A percentile compares a stretch with the other conserved stretches of the same genome.
These are phyloP conservation scores for Diaporthe destruens DNA, from an alignment of 2,329 filamentous ascomycete genomes.

Conservation along the genomic window DNA sequence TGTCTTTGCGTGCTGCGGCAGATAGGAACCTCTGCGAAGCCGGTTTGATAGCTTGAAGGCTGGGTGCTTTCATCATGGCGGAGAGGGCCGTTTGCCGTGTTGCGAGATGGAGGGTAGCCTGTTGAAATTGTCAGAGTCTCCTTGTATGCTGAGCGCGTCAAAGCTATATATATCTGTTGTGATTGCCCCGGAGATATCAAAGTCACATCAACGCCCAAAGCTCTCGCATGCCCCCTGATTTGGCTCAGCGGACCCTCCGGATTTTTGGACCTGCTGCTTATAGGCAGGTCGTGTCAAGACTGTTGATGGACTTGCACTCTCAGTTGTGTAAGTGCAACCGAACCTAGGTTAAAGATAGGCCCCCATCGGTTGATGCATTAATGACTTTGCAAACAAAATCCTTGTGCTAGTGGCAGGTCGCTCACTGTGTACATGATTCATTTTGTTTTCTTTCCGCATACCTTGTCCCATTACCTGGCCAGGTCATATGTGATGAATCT, in stretches of 20 bases:
- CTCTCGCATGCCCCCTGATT: neutral
- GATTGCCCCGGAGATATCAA: too few relatives aligned
- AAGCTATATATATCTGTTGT: neutral
- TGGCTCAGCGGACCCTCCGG: too few relatives aligned
- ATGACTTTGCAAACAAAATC: neutral
- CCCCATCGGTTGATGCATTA: neutral
- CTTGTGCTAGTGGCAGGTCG: neutral
- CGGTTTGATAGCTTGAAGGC: neutral
- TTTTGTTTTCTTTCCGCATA: neutral
- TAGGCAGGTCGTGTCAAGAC: neutral
- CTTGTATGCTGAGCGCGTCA: neutral
- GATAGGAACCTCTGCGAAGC: neutral
- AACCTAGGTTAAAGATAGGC: neutral
- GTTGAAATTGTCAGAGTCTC: too few relatives aligned
- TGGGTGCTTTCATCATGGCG: neutral
- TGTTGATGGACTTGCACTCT: neutral
- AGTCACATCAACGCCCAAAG: neutral
- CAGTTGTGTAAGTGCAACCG: neutral
- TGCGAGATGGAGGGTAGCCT: neutral
- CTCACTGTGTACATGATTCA: neutral
- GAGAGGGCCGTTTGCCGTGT: neutral
- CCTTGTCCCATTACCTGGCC: neutral
- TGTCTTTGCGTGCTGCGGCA: neutral
- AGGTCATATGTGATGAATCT: too few relatives aligned
- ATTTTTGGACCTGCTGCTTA: neutral